These are phyloP conservation scores for Fusarium bulbicola DNA, from an alignment of 2,329 filamentous ascomycete species.

Conservation along the genomic window DNA sequence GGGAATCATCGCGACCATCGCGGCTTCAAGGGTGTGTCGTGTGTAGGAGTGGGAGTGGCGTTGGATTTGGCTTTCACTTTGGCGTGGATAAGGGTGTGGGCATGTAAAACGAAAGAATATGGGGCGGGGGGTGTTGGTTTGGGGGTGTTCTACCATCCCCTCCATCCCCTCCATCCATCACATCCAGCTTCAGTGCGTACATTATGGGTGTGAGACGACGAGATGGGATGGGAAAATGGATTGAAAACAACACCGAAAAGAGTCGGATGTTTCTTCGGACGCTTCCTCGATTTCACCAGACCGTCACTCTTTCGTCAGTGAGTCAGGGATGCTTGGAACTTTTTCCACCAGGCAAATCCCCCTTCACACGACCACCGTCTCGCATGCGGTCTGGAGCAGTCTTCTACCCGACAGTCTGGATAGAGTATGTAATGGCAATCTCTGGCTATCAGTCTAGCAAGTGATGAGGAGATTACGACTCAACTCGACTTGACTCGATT, in stretches of 20 bases:
- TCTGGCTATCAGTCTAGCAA: constrained; percentile 6
- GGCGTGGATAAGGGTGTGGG: constrained; percentile 5
- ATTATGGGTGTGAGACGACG: constrained; percentile 26
- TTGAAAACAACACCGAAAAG: constrained; percentile 33
- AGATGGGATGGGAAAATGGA: constrained; percentile 2
- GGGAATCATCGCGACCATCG: constrained; percentile 19
- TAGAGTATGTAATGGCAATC: constrained; percentile 31
- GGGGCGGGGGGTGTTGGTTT: background rate
- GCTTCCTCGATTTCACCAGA: constrained; percentile 8
- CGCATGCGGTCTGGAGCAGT: constrained; percentile 32
- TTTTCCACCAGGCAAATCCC: constrained; percentile 7
- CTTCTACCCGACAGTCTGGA: constrained; percentile 34
- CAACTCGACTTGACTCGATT: background rate
- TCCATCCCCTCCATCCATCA: constrained; percentile 2
- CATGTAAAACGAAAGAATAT: background rate
- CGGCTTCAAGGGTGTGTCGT: constrained; percentile 27
- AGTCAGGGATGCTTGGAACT: constrained; percentile 20
- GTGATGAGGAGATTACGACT: constrained; percentile 11
- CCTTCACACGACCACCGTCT: constrained; percentile 19
- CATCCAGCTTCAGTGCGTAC: constrained; percentile 1
- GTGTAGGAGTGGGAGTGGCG: constrained; percentile 15
- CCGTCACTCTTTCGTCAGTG: constrained; percentile 1
- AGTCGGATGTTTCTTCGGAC: constrained; percentile 8
- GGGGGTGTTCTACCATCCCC: background rate
- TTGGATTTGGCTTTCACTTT: constrained; percentile 4